These are phyloP conservation scores for Trichoderma endophyticum DNA, from an alignment of 2,329 filamentous ascomycete species.

Conservation along the genomic window DNA sequence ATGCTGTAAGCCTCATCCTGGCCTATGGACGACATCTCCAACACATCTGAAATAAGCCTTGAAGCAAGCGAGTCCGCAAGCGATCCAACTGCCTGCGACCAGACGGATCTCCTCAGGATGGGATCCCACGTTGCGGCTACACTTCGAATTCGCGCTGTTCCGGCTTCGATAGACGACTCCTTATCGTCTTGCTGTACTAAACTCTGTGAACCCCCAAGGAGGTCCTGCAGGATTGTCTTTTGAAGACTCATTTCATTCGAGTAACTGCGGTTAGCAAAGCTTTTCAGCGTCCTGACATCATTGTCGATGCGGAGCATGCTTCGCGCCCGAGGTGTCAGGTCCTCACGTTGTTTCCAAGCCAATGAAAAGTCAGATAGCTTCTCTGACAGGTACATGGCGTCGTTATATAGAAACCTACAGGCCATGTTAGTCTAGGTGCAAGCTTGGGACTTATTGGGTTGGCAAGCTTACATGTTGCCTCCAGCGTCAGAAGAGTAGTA, in stretches of 20 bases:
- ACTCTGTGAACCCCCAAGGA: slow-evolving; percentile 59
- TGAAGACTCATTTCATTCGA: slow-evolving; percentile 59
- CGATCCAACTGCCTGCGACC: slow-evolving; percentile 60
- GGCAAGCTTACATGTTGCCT: slow-evolving; percentile 58
- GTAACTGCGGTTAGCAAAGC: slow-evolving; percentile 61
- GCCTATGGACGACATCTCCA: slow-evolving; percentile 58
- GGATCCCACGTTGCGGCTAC: slow-evolving; percentile 55
- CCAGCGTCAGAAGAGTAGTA: slow-evolving; percentile 64
- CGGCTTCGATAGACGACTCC: slow-evolving; percentile 51
- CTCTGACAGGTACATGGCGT: slow-evolving; percentile 62
- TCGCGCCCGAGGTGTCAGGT: slow-evolving; percentile 49
- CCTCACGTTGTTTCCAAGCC: slow-evolving; percentile 52
- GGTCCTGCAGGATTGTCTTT: slow-evolving; percentile 58
- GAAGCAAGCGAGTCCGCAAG: slow-evolving; percentile 56
- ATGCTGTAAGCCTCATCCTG: slow-evolving; percentile 63
- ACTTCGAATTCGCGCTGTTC: slow-evolving; percentile 50
- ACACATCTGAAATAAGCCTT: slow-evolving; percentile 60
- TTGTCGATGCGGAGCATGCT: slow-evolving; percentile 57
- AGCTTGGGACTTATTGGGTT: not conserved
- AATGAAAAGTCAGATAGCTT: slow-evolving; percentile 47
- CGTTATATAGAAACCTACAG: slow-evolving; percentile 63
- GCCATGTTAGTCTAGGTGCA: not conserved
- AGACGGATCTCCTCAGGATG: slow-evolving; percentile 58
- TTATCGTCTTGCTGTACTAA: slow-evolving; percentile 57
- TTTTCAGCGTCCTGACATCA: slow-evolving; percentile 57